These are phyloP conservation scores for Cyathus striatus DNA, from an alignment of 768 basidiomycete genomes.

Conservation along the genomic window DNA sequence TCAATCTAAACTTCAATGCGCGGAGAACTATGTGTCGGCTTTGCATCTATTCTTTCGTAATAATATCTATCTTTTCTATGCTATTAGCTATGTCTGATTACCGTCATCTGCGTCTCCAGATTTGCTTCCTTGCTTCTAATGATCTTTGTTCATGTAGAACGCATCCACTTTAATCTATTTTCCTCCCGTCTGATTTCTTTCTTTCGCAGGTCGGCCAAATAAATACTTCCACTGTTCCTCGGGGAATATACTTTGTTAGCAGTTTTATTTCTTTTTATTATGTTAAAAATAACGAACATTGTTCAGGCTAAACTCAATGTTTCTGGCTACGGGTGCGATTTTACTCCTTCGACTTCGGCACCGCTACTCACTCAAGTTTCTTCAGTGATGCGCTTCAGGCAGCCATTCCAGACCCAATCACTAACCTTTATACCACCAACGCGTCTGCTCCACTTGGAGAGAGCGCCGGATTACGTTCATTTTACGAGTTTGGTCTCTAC, in stretches of 20 bases:
- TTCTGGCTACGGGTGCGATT: slow-evolving; percentile 66
- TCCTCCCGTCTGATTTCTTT: slow-evolving; percentile 14
- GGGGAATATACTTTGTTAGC: slow-evolving; percentile 69
- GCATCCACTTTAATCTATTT: slow-evolving; percentile 18
- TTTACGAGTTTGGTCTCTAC: slow-evolving; percentile 80
- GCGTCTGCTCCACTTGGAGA: slow-evolving; percentile 54
- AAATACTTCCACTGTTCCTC: slow-evolving; percentile 69
- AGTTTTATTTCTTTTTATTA: no score
- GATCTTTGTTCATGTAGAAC: slow-evolving; percentile 80
- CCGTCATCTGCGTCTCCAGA: no score
- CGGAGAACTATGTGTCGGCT: slow-evolving; percentile 72
- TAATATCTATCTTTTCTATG: slow-evolving; percentile 20
- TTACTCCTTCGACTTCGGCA: no score
- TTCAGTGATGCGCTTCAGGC: slow-evolving; percentile 44
- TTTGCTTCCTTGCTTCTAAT: slow-evolving; percentile 54
- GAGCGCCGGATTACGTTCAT: slow-evolving; percentile 57
- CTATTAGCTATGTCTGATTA: slow-evolving; percentile 13
- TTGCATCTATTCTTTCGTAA: slow-evolving; percentile 70
- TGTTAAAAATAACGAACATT: no score
- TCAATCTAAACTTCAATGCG: slow-evolving; percentile 37
- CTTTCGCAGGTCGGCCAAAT: slow-evolving; percentile 71
- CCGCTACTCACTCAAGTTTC: no score
- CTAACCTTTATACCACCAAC: slow-evolving; percentile 63
- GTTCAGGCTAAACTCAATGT: slow-evolving; percentile 63
- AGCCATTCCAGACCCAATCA: slow-evolving; percentile 52